A percentile compares a stretch with the other conserved stretches of the same genome.
Conservation (phyloP, 176 grass and related monocot species). For the Alopecurus myosuroides region DNA sequence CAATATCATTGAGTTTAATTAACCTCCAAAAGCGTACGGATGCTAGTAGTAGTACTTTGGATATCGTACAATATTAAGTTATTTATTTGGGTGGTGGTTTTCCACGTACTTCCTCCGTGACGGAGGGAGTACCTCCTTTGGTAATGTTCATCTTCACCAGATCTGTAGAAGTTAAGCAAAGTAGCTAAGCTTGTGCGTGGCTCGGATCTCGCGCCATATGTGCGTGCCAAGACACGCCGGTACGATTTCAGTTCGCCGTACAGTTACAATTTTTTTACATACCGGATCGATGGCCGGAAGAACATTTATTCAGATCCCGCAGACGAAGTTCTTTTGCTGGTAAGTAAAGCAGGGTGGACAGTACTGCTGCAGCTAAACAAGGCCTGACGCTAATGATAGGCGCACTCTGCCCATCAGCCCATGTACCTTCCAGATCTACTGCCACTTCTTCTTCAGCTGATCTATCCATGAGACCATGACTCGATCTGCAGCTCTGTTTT, state of each 20-base stretch:
- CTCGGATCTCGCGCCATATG: constrained; percentile 32
- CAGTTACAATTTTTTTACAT: not conserved
- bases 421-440: not conserved
- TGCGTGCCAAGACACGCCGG: not conserved
- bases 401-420: not conserved
- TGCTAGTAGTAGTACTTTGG: no score
- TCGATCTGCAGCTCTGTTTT: no score
- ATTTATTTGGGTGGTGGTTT: no score
- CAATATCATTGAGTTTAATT: not conserved
- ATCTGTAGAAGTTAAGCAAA: not conserved
- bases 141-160: not conserved
- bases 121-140: not conserved
- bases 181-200: not conserved
- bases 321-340: not conserved
- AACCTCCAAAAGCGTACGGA: not conserved
- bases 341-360: not conserved
- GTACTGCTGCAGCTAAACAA: not conserved
- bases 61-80: not conserved
- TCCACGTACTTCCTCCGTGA: no score
- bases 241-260: not conserved
- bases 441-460: not conserved
- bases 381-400: not conserved
- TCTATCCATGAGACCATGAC: no score
- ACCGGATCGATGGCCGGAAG: not conserved
- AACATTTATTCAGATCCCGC: not conserved